These are phyloP conservation scores for Aspergillus baeticus DNA, from an alignment of 495 filamentous ascomycete species.

Conservation along the genomic window DNA sequence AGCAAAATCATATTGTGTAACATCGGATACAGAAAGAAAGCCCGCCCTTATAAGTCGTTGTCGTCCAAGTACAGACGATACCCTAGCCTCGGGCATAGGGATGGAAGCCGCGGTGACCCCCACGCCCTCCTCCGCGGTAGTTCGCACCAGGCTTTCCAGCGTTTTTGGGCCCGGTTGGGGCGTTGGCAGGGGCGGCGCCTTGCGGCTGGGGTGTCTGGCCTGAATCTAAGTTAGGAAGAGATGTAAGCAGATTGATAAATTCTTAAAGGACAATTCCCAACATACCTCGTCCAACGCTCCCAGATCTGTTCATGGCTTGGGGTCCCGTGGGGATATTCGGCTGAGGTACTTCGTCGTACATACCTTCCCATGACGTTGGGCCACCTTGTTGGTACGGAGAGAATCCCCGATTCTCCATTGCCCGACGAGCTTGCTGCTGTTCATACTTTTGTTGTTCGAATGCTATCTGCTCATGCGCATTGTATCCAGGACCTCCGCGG, in stretches of 20 bases:
- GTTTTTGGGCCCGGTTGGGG: slow-evolving; percentile 95
- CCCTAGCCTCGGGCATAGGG: slow-evolving; percentile 61
- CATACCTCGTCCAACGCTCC: slow-evolving; percentile 54
- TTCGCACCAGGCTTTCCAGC: slow-evolving; percentile 91
- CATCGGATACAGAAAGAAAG: not conserved
- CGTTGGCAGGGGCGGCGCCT: slow-evolving; percentile 82
- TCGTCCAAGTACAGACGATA: not conserved
- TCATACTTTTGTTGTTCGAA: slow-evolving; percentile 91
- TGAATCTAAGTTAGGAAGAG: slow-evolving; percentile 18
- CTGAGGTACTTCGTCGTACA: slow-evolving; percentile 98
- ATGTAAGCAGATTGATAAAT: not conserved
- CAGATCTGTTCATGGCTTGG: slow-evolving; percentile 46
- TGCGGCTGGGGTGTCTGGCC: slow-evolving; percentile 56
- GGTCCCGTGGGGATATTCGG: slow-evolving; percentile 63
- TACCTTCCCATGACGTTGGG: slow-evolving; percentile 92
- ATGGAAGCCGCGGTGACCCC: slow-evolving; percentile 73
- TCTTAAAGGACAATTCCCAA: not conserved
- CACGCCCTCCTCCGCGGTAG: slow-evolving; percentile 90
- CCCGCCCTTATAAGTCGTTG: not conserved
- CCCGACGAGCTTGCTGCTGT: slow-evolving; percentile 60
- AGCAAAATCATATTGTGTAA: not conserved
- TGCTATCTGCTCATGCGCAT: slow-evolving; percentile 71
- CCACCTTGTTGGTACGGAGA: slow-evolving; percentile 54
- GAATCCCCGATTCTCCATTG: slow-evolving; percentile 44
- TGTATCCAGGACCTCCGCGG: slow-evolving; percentile 56